Evolutionary conservation across 169 alveolate species (phyloP), one percentile per base, ranked within the genome.

Genomic region (Cryptosporidium ubiquitum): DNA sequence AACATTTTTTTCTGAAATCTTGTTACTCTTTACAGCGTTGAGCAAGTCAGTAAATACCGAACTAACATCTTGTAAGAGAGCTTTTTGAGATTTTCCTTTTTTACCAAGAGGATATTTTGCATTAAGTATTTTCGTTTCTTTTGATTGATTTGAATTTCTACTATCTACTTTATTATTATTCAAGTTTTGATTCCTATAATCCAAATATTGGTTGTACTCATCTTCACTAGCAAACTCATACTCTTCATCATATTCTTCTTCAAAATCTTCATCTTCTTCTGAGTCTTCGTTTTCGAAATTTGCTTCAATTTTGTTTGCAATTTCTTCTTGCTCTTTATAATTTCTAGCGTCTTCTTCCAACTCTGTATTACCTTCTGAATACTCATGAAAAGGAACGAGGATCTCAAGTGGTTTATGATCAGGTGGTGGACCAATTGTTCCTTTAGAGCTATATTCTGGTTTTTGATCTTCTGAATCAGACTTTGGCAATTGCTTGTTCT

Each of bases 41-140:
- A 79, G 58, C n/a, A 79, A 79, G 14, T 58, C 89, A 23, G 40
- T 37, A 79, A 61, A 58, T n/a, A 79, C 89, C 7, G 89, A 79
- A 39, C 68, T 79, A n/a, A 79, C 37, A 40, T 79, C 75, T 26
- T 58, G 75, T 60, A 79, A 39, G 12, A 58, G 55, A 33, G 75
- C 71, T 18, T 73, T 61, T 23, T 51, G 75, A 33, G 75, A 7
- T 1, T 26, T 37, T 40, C 2, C 29, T 0, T 44, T 23, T 14
- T 37, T 64, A 12, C 89, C 89, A 10, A 79, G 57, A 40, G 89
- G 89, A 20, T 79, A 79, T n/a, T 18, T 79, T 64, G 60, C 49
- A 23, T 6, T 33, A 23, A 61, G 23, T 5, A 12, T 23, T 1
- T 60, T 18, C 4, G 44, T 31, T 42, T 79, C 47, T 61, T 2